Conservation (phyloP, 768 basidiomycete species). For the Zangia roseola region DNA sequence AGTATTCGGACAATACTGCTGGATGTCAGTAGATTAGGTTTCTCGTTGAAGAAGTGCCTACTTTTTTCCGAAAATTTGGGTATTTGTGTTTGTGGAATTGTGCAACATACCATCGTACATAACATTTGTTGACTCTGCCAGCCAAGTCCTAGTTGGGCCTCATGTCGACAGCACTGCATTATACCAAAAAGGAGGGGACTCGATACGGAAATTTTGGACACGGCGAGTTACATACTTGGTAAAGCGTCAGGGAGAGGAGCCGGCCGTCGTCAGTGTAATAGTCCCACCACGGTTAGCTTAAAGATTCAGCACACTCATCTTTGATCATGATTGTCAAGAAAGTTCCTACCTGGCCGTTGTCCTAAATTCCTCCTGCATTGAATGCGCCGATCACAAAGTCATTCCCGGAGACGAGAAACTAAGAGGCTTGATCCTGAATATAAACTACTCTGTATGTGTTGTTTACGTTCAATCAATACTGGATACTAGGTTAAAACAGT, state of each 20-base stretch:
- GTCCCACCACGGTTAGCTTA: constrained; percentile 43
- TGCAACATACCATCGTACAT: constrained; percentile 58
- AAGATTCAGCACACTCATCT: no score
- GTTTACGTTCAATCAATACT: background rate
- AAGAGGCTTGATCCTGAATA: constrained; percentile 61
- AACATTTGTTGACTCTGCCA: constrained; percentile 45
- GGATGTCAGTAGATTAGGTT: background rate
- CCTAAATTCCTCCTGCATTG: no score
- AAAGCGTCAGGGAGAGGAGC: constrained; percentile 54
- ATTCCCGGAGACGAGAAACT: constrained; percentile 58
- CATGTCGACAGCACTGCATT: no score
- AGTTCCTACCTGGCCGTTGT: no score
- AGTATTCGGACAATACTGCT: constrained; percentile 56
- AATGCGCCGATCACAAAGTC: constrained; percentile 58
- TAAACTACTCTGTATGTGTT: constrained; percentile 63
- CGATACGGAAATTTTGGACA: constrained; percentile 22
- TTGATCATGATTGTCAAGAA: no score
- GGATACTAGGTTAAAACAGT: constrained; percentile 27
- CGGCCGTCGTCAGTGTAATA: constrained; percentile 52
- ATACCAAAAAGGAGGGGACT: constrained; percentile 45
- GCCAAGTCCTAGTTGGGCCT: no score
- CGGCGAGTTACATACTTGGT: constrained; percentile 1
- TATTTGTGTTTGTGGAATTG: constrained; percentile 57
- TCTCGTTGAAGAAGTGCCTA: constrained; percentile 22
- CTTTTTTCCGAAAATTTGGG: constrained; percentile 50